Conservation (phyloP, 2,329 filamentous ascomycete species). For the Penicillium sclerotiorum region DNA sequence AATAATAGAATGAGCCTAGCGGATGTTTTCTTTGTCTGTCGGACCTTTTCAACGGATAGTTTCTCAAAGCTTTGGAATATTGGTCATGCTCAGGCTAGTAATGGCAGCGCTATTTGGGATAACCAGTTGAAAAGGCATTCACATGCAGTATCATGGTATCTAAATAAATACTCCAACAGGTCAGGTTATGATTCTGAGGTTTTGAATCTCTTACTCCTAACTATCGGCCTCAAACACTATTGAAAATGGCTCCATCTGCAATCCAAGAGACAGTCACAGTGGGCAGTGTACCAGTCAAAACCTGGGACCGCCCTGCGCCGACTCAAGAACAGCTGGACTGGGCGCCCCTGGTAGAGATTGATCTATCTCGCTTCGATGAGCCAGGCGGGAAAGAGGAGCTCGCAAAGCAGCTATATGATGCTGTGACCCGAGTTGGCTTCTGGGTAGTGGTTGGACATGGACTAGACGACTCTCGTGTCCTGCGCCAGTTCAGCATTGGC, state of each 20-base stretch:
- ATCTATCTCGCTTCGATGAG: constrained; percentile 57
- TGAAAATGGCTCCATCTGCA: constrained; percentile 26
- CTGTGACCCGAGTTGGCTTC: constrained; percentile 43
- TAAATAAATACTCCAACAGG: too few species aligned
- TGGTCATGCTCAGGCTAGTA: too few species aligned
- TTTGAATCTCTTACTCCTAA: too few species aligned
- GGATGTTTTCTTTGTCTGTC: too few species aligned
- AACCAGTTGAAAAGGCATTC: too few species aligned
- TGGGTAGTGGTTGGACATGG: constrained; percentile 30
- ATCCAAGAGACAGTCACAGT: constrained; percentile 17
- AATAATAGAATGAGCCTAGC: too few species aligned
- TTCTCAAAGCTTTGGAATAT: too few species aligned
- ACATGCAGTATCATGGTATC: too few species aligned
- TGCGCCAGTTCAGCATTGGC: constrained; percentile 32
- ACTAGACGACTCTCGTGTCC: constrained; percentile 27
- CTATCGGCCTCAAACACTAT: too few species aligned
- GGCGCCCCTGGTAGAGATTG: constrained; percentile 59
- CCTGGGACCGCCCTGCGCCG: constrained; percentile 30
- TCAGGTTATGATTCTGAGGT: too few species aligned
- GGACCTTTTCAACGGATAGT: too few species aligned
- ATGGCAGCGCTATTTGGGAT: too few species aligned
- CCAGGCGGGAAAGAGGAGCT: constrained; percentile 58
- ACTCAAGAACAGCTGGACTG: constrained; percentile 40
- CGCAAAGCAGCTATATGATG: constrained; percentile 58
- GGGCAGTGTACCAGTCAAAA: constrained; percentile 19